These are phyloP conservation scores for Themeda triandra DNA, from an alignment of 176 grass and related monocot genomes.

Conservation along the genomic window DNA sequence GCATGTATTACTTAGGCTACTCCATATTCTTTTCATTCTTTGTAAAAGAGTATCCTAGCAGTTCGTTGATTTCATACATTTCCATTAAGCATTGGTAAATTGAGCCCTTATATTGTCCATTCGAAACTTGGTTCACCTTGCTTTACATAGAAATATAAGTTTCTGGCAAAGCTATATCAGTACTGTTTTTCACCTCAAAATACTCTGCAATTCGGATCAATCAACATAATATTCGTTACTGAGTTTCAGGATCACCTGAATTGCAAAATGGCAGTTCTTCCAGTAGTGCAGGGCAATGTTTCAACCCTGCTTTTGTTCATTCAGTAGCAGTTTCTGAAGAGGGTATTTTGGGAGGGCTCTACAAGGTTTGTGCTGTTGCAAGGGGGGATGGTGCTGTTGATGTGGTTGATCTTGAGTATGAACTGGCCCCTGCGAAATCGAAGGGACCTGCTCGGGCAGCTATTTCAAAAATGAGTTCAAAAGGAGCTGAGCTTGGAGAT, in stretches of 20 bases:
- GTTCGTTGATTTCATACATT: conserved; percentile 5
- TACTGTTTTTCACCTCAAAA: not conserved
- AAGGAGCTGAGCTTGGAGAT: conserved; percentile 37
- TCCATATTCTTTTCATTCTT: not conserved
- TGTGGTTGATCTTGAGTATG: conserved; percentile 78
- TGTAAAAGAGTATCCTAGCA: conserved; percentile 15
- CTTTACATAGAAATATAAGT: not conserved
- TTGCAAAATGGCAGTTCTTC: conserved; percentile 44
- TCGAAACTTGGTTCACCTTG: not conserved
- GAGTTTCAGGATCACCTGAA: conserved; percentile 61
- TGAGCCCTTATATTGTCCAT: not conserved
- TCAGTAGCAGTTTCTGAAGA: conserved; percentile 76
- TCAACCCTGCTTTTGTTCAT: conserved; percentile 96
- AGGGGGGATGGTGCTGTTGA: conserved; percentile 91
- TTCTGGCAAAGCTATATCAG: not conserved
- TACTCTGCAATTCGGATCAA: not conserved
- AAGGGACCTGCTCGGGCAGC: conserved; percentile 35
- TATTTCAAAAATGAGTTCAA: conserved; percentile 36
- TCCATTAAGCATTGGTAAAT: conserved; percentile 27
- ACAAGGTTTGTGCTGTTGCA: conserved; percentile 93
- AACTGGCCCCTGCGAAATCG: conserved; percentile 47
- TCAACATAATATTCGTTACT: not conserved
- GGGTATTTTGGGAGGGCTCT: conserved; percentile 46
- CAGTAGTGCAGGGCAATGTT: conserved; percentile 61
- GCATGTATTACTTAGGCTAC: not conserved